Base-by-base conservation (phyloP, 495 filamentous ascomycete genomes). In the Rhypophila decipiens region DNA sequence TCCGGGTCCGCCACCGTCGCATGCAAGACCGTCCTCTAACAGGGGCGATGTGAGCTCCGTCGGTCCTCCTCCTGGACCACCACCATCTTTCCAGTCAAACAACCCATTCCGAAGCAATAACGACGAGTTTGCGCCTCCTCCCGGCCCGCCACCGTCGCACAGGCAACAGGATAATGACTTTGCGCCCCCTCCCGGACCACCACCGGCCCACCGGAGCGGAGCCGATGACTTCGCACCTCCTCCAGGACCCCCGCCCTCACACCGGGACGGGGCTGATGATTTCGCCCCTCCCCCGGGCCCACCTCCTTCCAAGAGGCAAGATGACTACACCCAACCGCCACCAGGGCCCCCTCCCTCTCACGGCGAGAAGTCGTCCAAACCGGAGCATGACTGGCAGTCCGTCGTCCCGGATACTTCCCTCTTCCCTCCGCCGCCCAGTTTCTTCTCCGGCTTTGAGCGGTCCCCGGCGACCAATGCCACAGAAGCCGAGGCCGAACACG, bases 401-500 rank as follows among this genome's bases (percentile, higher is more conserved):
- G 74, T 80, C 4, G 80, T 94, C 10, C 87, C 86, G 2, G 89
- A 95, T 62, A 93, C 78, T 21, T 68, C 87, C 1, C 74, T 82
- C 29, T 83, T 95, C 41, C 89, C 89, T 0, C 91, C 91, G 2
- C 88, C 91, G 0, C 90, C 91, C 2, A 67, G 74, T 37, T 66
- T 90, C 49, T 75, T 75, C 63, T 53, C 58, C 29, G 78, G 81
- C 31, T 79, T 83, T 56, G 77, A 84, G 38, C 60, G 53, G 34
- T 91, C 87, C 15, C 78, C 78, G 3, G 76, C 84, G 1, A 84
- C 82, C 51, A 96, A 96, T 69, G 85, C 90, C 4, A 79, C 79
- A 12, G 68, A 67, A 27, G 69, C 70, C 24, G 82, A 90, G 50
- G 84, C 85, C 53, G 76, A 87, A 18, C 78, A 79, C 5, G 91